Evolutionary conservation across 768 basidiomycete species (phyloP).

Genomic region (Lactifluus echinatus): DNA sequence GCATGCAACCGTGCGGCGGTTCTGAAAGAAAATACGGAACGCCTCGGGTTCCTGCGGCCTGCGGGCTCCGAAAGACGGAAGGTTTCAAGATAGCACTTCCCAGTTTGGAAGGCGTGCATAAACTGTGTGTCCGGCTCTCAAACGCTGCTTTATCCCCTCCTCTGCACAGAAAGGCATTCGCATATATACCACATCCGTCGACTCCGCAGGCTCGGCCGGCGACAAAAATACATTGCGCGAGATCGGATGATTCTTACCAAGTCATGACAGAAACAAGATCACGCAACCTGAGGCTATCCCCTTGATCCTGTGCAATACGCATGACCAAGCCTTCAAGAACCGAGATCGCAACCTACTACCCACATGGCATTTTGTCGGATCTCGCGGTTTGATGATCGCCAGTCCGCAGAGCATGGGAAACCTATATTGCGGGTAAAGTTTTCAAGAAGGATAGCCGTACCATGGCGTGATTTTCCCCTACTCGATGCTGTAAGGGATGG

Average conservation of each 20-base stretch:
- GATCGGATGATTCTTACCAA: not conserved
- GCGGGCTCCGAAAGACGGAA: not conserved
- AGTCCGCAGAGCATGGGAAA: not conserved
- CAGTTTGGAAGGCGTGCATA: constrained; percentile 2
- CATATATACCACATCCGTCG: not conserved
- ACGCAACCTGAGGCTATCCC: not conserved
- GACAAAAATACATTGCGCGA: not conserved
- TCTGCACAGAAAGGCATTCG: constrained; percentile 8
- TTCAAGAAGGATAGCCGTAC: not conserved
- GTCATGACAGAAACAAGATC: not conserved
- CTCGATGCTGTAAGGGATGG: not conserved
- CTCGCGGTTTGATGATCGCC: not conserved
- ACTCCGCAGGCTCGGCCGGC: not conserved
- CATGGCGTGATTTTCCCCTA: not conserved
- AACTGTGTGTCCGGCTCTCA: not conserved
- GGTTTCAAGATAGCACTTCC: not conserved
- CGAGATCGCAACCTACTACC: not conserved
- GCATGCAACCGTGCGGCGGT: not conserved
- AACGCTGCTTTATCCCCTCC: constrained; percentile 1
- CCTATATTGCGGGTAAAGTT: not conserved
- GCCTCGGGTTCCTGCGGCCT: not conserved
- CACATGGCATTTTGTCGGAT: not conserved
- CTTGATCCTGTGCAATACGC: not conserved
- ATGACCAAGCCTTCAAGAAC: not conserved
- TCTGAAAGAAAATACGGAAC: not conserved